Evolutionary conservation across 148 eudicot genomes (phyloP).

Genomic region (Salicornia ramosissima): DNA sequence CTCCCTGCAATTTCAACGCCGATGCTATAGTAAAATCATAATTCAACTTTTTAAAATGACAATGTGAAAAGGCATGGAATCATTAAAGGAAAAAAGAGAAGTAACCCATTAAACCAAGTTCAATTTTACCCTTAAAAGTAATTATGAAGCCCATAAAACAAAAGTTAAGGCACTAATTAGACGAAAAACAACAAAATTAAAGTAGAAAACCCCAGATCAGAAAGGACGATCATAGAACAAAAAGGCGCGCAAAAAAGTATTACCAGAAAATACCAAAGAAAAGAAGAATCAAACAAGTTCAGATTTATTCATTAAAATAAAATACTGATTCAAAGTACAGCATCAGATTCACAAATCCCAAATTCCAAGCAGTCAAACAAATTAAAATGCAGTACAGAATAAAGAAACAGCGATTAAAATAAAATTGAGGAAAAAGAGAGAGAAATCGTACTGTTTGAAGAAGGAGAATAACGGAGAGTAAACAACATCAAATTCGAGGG

Average conservation of each 20-base stretch:
- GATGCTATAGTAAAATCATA: background rate
- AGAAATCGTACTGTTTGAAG: background rate
- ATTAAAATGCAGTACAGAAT: background rate
- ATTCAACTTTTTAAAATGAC: background rate
- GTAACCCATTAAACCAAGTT: background rate
- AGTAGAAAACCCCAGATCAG: constrained; percentile 15
- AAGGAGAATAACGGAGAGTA: too few species aligned
- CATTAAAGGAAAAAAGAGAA: constrained; percentile 1
- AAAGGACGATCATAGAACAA: constrained; percentile 14
- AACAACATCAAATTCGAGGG: too few species aligned
- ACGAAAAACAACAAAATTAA: too few species aligned
- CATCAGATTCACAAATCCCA: background rate
- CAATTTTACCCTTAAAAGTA: background rate
- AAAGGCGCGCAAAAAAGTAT: constrained; percentile 2
- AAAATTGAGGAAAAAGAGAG: background rate
- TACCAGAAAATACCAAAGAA: constrained; percentile 13
- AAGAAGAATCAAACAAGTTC: background rate
- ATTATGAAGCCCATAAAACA: background rate
- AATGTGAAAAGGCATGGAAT: constrained; percentile 15
- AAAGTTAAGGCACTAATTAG: background rate
- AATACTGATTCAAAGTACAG: background rate
- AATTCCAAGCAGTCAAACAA: background rate
- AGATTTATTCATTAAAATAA: background rate
- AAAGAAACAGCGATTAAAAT: background rate
- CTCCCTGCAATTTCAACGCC: constrained; percentile 23